Base-by-base conservation (phyloP, 2,329 filamentous ascomycete genomes). In the Balansia obtecta region DNA sequence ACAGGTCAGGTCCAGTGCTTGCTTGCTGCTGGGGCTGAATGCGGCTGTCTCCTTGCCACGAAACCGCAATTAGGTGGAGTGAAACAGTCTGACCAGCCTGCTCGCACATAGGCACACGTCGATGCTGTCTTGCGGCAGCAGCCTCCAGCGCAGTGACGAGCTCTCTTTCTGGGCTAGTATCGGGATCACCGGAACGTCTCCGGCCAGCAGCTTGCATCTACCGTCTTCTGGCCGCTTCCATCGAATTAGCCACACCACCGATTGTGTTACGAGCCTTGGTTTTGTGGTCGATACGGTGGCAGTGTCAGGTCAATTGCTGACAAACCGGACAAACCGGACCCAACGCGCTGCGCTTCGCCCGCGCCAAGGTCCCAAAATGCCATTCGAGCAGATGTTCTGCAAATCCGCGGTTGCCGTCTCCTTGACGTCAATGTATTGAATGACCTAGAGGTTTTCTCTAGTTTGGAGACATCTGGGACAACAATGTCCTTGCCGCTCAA, bases 201-300 rank as follows among this genome's bases (percentile, higher is more conserved):
- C 40, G 34, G 34, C 10, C 34, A 15, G 34, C 34, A 18, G 13
- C 12, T n/a, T 13, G 42, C 22, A 45, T 40, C 46, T 27, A 40
- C 11, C 32, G 47, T 30, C 27, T 16, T 49, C 16, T 44, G 47
- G 40, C 47, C 41, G 47, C 39, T 49, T 49, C 30, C 47, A 32
- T 49, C 40, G 10, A 38, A 37, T 30, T 16, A 33, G 30, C 18
- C 16, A 13, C 22, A 20, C n/a, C 15, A 12, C 22, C 15, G 16
- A 32, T 20, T 12, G 30, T 15, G 22, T n/a, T 20, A n/a, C n/a
- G n/a, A n/a, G n/a, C n/a, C n/a, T n/a, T n/a, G n/a, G n/a, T n/a
- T n/a, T n/a, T 16, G 11, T 27, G 22, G 20, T 16, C 39, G 9
- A 3, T 34, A 37, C 16, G 20, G 38, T 39, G 38, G 37, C 46